A percentile compares a stretch with the other conserved stretches of the same genome.
Conservation (phyloP, 371 early-diverging fungal species). For the Parasitella parasitica region DNA sequence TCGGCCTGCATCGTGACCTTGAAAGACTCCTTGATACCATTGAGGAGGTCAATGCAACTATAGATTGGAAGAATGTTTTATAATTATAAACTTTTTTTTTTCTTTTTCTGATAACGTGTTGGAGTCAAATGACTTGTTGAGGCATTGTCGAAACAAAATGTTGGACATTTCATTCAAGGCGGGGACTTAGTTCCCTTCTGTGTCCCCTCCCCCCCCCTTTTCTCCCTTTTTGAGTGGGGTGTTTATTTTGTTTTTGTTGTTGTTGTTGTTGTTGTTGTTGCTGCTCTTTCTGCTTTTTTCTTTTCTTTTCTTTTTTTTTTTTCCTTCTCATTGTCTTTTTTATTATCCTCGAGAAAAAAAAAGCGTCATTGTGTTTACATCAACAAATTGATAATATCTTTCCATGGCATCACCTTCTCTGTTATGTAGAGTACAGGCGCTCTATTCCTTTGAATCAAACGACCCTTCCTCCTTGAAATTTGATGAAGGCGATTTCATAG, state of each 20-base stretch:
- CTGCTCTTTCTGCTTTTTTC: background rate
- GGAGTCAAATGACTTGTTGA: background rate
- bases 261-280: background rate
- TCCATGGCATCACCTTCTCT: slow-evolving; percentile 12
- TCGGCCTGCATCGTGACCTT: slow-evolving; percentile 54
- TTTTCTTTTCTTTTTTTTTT: slow-evolving; percentile 3
- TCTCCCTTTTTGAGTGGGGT: background rate
- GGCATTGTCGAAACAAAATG: no score
- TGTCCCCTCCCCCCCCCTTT: background rate
- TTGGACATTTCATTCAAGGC: background rate
- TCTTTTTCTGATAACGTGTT: background rate
- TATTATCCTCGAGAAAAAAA: background rate
- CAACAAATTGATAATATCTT: background rate
- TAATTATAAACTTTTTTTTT: background rate
- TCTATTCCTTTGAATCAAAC: slow-evolving; percentile 79
- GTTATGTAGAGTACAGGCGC: slow-evolving; percentile 57
- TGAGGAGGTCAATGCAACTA: slow-evolving; percentile 31
- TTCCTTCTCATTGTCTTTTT: background rate
- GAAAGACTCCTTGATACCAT: slow-evolving; percentile 58
- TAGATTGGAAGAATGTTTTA: slow-evolving; percentile 25
- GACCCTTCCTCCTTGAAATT: slow-evolving; percentile 68
- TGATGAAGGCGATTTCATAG: slow-evolving; percentile 77
- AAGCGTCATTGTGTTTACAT: background rate
- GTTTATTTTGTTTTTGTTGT: background rate
- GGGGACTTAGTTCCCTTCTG: background rate